Evolutionary conservation across 306 rosid genomes (phyloP).

Genomic region (Prunus mira): DNA sequence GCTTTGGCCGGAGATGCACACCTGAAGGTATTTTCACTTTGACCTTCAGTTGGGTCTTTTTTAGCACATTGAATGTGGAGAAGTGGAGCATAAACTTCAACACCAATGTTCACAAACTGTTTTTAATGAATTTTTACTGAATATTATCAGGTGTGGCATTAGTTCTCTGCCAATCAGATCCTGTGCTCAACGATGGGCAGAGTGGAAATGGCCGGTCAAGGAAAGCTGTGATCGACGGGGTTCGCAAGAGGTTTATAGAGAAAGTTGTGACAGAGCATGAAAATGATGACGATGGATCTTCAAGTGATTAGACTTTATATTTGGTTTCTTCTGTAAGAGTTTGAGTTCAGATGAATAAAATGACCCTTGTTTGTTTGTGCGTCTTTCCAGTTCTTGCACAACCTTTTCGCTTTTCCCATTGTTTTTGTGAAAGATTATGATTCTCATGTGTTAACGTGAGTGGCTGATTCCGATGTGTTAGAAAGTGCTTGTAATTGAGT

Average conservation of each 20-base stretch:
- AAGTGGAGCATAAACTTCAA: too few relatives aligned
- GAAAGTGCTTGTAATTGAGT: too few relatives aligned
- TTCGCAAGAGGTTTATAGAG: slow-evolving; percentile 71
- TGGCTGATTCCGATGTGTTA: neutral
- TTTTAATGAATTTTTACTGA: slow-evolving; percentile 1
- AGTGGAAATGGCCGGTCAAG: slow-evolving; percentile 55
- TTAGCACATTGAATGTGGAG: too few relatives aligned
- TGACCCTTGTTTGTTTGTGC: slow-evolving; percentile 22
- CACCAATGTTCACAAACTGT: neutral
- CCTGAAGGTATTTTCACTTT: slow-evolving; percentile 71
- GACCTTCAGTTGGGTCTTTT: neutral
- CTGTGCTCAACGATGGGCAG: slow-evolving; percentile 83
- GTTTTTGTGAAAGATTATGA: neutral
- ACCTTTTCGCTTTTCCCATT: neutral
- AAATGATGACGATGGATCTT: slow-evolving; percentile 64
- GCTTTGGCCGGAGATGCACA: slow-evolving; percentile 84
- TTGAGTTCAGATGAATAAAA: slow-evolving; percentile 7
- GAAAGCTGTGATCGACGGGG: slow-evolving; percentile 74
- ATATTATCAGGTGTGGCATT: slow-evolving; percentile 71
- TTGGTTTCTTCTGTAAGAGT: slow-evolving; percentile 10
- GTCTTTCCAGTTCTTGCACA: slow-evolving; percentile 4
- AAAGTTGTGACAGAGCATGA: slow-evolving; percentile 79
- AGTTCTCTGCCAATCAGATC: slow-evolving; percentile 86
- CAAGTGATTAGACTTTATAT: slow-evolving; percentile 61
- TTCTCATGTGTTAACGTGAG: slow-evolving; percentile 4